Evolutionary conservation across 1,284 basidiomycete genomes (phyloP).

Genomic region (Ceratobasidium sp.): DNA sequence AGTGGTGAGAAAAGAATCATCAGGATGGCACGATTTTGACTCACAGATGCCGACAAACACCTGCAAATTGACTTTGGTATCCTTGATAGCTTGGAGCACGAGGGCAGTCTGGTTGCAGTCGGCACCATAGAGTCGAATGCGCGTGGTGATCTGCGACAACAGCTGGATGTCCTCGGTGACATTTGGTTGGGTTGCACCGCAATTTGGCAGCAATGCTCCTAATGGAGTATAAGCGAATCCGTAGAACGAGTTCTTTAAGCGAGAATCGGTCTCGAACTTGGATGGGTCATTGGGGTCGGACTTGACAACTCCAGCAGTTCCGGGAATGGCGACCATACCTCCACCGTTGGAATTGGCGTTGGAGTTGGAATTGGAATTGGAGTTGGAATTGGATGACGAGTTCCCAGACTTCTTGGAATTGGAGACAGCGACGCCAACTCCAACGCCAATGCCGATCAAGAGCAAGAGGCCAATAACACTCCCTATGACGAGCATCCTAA

Average conservation of each 20-base stretch:
- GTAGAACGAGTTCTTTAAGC: constrained; percentile 72
- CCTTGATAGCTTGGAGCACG: constrained; percentile 80
- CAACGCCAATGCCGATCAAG: constrained; percentile 47
- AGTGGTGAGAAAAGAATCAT: background rate
- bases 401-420: constrained; percentile 43
- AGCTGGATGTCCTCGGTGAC: constrained; percentile 63
- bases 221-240: constrained; percentile 80
- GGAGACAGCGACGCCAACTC: constrained; percentile 47
- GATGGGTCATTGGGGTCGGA: constrained; percentile 69
- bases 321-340: constrained; percentile 45
- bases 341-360: constrained; percentile 49
- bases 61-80: constrained; percentile 87
- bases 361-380: background rate
- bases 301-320: constrained; percentile 60
- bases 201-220: constrained; percentile 60
- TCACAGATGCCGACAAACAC: constrained; percentile 88
- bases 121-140: constrained; percentile 64
- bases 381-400: constrained; percentile 18
- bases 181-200: constrained; percentile 57
- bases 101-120: constrained; percentile 59
- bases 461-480: constrained; percentile 45
- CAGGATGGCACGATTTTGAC: constrained; percentile 50
- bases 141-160: constrained; percentile 67
- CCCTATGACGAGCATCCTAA: constrained; percentile 41
- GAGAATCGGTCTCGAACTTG: constrained; percentile 69